Evolutionary conservation across 1,139 yeast species (phyloP).

Genomic region (Debaryomyces udenii): DNA sequence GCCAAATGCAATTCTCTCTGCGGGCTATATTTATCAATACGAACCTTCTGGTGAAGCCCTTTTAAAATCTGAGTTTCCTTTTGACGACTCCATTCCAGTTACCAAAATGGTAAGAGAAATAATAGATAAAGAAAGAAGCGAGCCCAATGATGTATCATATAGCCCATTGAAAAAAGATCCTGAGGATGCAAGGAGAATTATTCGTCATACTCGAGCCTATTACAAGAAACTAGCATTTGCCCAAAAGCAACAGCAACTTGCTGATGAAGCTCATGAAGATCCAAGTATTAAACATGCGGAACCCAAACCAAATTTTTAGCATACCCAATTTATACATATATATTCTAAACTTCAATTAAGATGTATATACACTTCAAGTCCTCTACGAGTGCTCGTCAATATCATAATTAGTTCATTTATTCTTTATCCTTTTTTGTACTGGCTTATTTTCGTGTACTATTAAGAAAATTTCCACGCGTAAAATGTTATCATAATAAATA

Average conservation of each 20-base stretch:
- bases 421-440: no score
- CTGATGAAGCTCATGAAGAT: background rate
- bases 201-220: slow-evolving; percentile 46
- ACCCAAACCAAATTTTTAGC: background rate
- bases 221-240: slow-evolving; percentile 29
- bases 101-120: slow-evolving; percentile 39
- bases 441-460: no score
- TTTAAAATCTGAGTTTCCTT: background rate
- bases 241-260: slow-evolving; percentile 13
- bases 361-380: no score
- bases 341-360: background rate
- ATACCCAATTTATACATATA: slow-evolving; percentile 4
- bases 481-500: background rate
- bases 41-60: slow-evolving; percentile 14
- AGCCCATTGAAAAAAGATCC: slow-evolving; percentile 32
- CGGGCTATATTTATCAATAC: slow-evolving; percentile 40
- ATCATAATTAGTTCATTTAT: no score
- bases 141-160: slow-evolving; percentile 14
- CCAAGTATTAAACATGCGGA: background rate
- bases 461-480: slow-evolving; percentile 6
- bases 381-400: no score
- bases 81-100: slow-evolving; percentile 15
- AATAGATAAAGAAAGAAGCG: slow-evolving; percentile 19
- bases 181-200: slow-evolving; percentile 32
- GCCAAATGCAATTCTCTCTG: slow-evolving; percentile 55